phyloP scores from a whole-genome alignment of 2,329 filamentous ascomycete species.

The Sporothrix brasiliensis region DNA sequence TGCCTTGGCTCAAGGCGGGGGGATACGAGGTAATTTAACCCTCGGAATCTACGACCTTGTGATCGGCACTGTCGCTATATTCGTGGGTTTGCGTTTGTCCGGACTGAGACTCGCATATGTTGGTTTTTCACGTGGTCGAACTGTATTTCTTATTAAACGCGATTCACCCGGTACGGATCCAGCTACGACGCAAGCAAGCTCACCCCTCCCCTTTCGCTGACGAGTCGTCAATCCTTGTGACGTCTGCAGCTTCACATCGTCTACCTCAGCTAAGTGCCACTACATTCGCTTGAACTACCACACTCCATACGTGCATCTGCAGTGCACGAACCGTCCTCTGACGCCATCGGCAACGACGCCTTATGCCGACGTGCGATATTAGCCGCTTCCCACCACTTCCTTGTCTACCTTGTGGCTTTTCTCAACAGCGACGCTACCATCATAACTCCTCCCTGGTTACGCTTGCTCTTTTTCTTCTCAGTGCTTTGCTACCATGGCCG shows the following conservation, averaged over 20 bases:
- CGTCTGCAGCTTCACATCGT: neutral
- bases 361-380: neutral
- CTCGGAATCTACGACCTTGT: constrained; percentile 11
- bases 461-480: neutral
- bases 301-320: neutral
- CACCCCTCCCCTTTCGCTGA: neutral
- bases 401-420: neutral
- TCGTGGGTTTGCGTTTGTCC: constrained; percentile 10
- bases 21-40: constrained; percentile 9
- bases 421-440: neutral
- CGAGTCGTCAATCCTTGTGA: neutral
- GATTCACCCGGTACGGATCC: too few relatives aligned
- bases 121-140: constrained; percentile 18
- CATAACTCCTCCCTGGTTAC: neutral
- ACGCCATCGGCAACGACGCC: constrained; percentile 1
- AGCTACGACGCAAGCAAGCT: neutral
- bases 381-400: neutral
- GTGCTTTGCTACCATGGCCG: constrained; percentile 24
- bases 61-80: constrained; percentile 20
- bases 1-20: constrained; percentile 3
- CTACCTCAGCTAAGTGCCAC: neutral
- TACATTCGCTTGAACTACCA: neutral
- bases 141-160: neutral
- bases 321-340: constrained; percentile 19
- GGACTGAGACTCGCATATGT: constrained; percentile 10